Evolutionary conservation across 306 rosid genomes (phyloP), one percentile per base, ranked within the genome.

Genomic region (Abrus pulchellus): DNA sequence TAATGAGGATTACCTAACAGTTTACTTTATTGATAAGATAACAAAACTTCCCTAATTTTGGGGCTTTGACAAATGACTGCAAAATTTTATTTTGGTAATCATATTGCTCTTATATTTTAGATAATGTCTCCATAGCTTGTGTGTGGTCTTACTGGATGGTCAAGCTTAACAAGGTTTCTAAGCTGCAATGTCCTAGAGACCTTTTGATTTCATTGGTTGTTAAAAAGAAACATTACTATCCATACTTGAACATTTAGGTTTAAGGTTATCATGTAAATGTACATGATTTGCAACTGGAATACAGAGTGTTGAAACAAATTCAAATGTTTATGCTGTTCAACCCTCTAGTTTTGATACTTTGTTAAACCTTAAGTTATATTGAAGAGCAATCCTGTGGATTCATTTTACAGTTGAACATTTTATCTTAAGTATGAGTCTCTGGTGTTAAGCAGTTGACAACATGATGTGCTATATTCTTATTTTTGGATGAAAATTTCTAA

Each of bases 271-370:
- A 1, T 72, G 33, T 5, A 20, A 3, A 71, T 53, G 64, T 72
- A 11, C 32, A 36, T 20, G 65, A 72, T 36, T 38, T 72, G 36
- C 52, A 54, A 38, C 77, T 54, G 9, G 6, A 54, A 36, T 13
- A 30, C 36, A 3, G 40, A 30, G 28, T 54, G 40, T 72, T 9
- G 49, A 43, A 72, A 72, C 53, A 55, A 34, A 53, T 72, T 72
- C 52, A 38, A 64, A n/a, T 40, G 50, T 13, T 6, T 11, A 53
- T 55, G 50, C 28, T 56, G 29, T 41, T 38, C 54, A 73, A 20
- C 41, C 4, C 4, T 73, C 54, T 72, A 53, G 34, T 36, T 38
- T 36, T 65, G 36, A 72, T 27, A 72, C 76, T 13, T 27, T 49
- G 60, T 12, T 14, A 30, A 50, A 34, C 49, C 14, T 6, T 36